Evolutionary conservation across 139 green algal species (phyloP).

Genomic region (Microglena sp.): DNA sequence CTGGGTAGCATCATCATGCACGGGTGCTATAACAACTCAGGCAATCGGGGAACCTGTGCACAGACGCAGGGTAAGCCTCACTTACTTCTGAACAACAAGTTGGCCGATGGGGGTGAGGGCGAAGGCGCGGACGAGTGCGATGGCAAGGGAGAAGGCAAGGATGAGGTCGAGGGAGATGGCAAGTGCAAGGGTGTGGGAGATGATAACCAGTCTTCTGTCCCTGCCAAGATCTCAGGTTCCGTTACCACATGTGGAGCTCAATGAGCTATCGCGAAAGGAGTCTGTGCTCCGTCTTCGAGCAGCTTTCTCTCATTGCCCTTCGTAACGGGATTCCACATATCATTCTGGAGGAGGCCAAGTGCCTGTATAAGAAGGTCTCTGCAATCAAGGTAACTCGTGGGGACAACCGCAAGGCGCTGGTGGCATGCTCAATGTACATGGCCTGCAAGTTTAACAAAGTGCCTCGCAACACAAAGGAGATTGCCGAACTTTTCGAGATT

Average conservation of each 20-base stretch:
- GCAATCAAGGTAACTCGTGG: background rate
- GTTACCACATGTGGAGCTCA: constrained; percentile 4
- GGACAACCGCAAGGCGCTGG: background rate
- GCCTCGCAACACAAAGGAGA: background rate
- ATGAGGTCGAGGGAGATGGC: too few relatives aligned
- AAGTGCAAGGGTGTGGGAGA: too few relatives aligned
- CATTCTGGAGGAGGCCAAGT: constrained; percentile 11
- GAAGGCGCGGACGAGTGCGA: too few relatives aligned
- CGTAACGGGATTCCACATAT: background rate
- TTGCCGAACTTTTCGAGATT: constrained; percentile 6
- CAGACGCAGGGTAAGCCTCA: too few relatives aligned
- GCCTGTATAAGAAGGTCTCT: constrained; percentile 7
- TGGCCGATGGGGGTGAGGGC: too few relatives aligned
- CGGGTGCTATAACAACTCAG: too few relatives aligned
- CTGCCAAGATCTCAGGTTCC: too few relatives aligned
- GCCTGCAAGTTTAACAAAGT: background rate
- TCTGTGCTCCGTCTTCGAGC: constrained; percentile 5
- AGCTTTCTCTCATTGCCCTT: background rate
- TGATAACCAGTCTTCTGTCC: too few relatives aligned
- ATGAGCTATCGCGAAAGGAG: constrained; percentile 4
- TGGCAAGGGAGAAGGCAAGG: too few relatives aligned
- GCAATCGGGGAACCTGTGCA: too few relatives aligned
- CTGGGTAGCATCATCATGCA: too few relatives aligned
- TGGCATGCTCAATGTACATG: background rate
- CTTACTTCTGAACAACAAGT: too few relatives aligned